phyloP scores from a whole-genome alignment of 2,329 filamentous ascomycete species.

The Pseudonectria foliicola region DNA sequence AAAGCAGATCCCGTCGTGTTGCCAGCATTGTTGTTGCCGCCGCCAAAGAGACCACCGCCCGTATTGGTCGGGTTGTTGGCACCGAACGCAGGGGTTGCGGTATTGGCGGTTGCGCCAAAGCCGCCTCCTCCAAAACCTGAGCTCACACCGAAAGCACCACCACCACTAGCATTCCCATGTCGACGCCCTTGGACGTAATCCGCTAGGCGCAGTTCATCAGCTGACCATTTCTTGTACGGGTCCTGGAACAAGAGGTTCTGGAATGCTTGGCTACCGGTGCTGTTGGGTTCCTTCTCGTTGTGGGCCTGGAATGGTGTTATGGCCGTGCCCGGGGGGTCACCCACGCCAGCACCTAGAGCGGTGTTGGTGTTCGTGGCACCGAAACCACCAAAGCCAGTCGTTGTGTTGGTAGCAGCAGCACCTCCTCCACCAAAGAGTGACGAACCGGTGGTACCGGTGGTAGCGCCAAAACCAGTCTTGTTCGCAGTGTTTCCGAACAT shows the following conservation, averaged over 20 bases:
- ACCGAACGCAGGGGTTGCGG: conserved; percentile 39
- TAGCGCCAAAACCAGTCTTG: conserved; percentile 45
- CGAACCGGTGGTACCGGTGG: conserved; percentile 31
- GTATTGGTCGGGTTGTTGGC: conserved; percentile 27
- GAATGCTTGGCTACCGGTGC: conserved; percentile 53
- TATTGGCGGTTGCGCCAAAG: conserved; percentile 34
- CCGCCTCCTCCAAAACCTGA: conserved; percentile 48
- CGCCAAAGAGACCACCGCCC: conserved; percentile 31
- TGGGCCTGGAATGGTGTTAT: conserved; percentile 61
- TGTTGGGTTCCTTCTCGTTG: conserved; percentile 65
- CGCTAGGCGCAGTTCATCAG: conserved; percentile 73
- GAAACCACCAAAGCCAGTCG: conserved; percentile 33
- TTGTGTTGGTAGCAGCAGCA: conserved; percentile 19
- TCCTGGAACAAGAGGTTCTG: conserved; percentile 75
- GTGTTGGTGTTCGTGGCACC: conserved; percentile 37
- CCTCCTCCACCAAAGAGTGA: conserved; percentile 41
- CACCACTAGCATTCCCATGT: conserved; percentile 74
- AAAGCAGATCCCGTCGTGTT: conserved; percentile 21
- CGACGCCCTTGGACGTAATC: conserved; percentile 86
- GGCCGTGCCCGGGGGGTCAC: conserved; percentile 62
- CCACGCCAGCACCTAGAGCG: conserved; percentile 43
- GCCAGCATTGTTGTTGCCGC: conserved; percentile 24
- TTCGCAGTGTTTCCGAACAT: conserved; percentile 43
- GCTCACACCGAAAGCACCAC: conserved; percentile 72
- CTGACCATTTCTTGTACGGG: conserved; percentile 81